phyloP scores from a whole-genome alignment of 2,329 filamentous ascomycete species.

The Aspergillus fumigatus region DNA sequence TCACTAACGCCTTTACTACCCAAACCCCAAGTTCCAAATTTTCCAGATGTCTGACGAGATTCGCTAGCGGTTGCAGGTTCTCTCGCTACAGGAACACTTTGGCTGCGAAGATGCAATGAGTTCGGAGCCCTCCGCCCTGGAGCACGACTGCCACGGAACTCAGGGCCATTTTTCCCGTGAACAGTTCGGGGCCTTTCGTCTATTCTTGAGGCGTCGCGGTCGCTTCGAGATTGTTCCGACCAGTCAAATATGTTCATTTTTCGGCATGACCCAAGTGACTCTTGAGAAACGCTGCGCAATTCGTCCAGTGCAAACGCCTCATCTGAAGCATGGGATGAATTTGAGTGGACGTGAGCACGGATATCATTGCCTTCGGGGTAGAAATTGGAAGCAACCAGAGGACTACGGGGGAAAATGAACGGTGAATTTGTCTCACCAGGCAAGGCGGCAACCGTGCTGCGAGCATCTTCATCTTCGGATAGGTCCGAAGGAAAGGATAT shows the following conservation, averaged over 20 bases:
- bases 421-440: slow-evolving; percentile 18
- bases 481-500: slow-evolving; percentile 22
- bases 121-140: slow-evolving; percentile 55
- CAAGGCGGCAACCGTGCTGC: slow-evolving; percentile 26
- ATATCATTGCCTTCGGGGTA: slow-evolving; percentile 4
- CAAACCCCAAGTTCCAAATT: slow-evolving; percentile 64
- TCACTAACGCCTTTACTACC: slow-evolving; percentile 63
- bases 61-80: slow-evolving; percentile 46
- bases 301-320: slow-evolving; percentile 9
- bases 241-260: slow-evolving; percentile 60
- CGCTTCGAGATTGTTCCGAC: slow-evolving; percentile 55
- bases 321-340: slow-evolving; percentile 3
- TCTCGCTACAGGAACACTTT: slow-evolving; percentile 60
- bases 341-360: neutral
- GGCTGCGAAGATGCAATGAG: slow-evolving; percentile 59
- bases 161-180: slow-evolving; percentile 58
- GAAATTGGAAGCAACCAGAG: neutral
- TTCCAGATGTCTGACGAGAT: slow-evolving; percentile 48
- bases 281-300: slow-evolving; percentile 5
- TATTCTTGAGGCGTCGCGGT: slow-evolving; percentile 50
- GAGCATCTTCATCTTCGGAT: slow-evolving; percentile 22
- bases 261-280: slow-evolving; percentile 36
- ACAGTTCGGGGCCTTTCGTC: slow-evolving; percentile 58
- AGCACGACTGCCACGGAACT: slow-evolving; percentile 53
- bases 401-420: neutral